phyloP scores from a whole-genome alignment of 352 stramenopile species.

The Globisporangium canariense region DNA sequence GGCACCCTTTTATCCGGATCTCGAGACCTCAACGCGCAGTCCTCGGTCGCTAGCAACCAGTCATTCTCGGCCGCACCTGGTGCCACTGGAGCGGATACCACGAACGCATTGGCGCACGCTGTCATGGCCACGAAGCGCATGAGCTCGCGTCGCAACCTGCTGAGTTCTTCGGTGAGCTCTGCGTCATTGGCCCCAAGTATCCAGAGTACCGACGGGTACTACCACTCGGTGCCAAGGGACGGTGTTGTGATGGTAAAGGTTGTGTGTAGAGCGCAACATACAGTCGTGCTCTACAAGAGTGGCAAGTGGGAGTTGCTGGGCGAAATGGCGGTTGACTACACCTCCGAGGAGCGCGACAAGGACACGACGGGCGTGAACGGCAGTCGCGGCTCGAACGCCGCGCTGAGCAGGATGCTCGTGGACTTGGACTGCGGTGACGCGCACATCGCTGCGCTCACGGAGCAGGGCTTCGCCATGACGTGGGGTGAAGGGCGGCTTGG shows the following conservation, averaged over 20 bases:
- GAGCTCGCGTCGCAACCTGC: constrained; percentile 15
- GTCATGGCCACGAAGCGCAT: constrained; percentile 2
- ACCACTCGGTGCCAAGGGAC: constrained; percentile 13
- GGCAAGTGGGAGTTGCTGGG: constrained; percentile 35
- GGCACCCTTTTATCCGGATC: constrained; percentile 10
- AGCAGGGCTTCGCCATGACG: constrained; percentile 72
- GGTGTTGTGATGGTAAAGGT: constrained; percentile 37
- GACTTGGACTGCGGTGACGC: constrained; percentile 57
- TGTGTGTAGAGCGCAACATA: constrained; percentile 34
- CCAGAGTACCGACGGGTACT: constrained; percentile 9
- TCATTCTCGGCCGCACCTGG: not conserved
- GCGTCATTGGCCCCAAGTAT: not conserved
- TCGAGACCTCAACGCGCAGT: not conserved
- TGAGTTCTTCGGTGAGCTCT: not conserved
- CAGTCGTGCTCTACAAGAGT: constrained; percentile 43
- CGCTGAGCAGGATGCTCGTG: constrained; percentile 51
- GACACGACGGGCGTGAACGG: constrained; percentile 2
- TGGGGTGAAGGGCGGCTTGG: constrained; percentile 57
- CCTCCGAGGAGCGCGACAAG: not conserved
- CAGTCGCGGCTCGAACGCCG: constrained; percentile 23
- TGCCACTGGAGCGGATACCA: constrained; percentile 11
- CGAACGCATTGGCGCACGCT: constrained; percentile 24
- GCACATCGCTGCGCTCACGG: constrained; percentile 57
- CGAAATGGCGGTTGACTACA: constrained; percentile 19
- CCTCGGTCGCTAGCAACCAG: not conserved